A percentile compares a stretch with the other conserved stretches of the same genome.
These are phyloP conservation scores for Cryptosporidium sp. DNA, from an alignment of 169 alveolate species.

Conservation along the genomic window DNA sequence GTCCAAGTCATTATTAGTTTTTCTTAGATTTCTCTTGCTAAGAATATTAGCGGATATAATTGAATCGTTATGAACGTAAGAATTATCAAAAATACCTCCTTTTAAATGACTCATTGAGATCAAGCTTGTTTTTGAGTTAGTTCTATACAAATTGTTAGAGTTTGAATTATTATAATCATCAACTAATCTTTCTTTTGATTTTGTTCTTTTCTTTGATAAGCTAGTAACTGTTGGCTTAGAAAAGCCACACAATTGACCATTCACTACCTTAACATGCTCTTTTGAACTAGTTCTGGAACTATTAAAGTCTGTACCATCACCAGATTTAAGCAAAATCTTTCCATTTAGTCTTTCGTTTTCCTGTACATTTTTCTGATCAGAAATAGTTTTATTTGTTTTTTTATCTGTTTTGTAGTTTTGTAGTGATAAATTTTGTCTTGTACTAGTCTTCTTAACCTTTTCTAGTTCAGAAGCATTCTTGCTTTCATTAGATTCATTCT, in stretches of 20 bases:
- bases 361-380: slow-evolving; percentile 1
- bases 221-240: not conserved
- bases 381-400: not conserved
- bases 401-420: slow-evolving; percentile 12
- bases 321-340: not conserved
- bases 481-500: not conserved
- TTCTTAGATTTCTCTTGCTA: slow-evolving; percentile 47
- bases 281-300: not conserved
- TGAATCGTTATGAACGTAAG: slow-evolving; percentile 25
- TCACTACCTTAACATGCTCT: not conserved
- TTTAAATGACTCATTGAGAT: not conserved
- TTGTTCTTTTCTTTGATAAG: slow-evolving; percentile 48
- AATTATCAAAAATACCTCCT: slow-evolving; percentile 34
- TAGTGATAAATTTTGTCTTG: slow-evolving; percentile 8
- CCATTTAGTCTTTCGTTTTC: slow-evolving; percentile 7
- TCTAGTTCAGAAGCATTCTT: not conserved
- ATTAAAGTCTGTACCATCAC: not conserved
- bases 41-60: slow-evolving; percentile 40
- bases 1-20: slow-evolving; percentile 6
- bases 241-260: not conserved
- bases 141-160: not conserved
- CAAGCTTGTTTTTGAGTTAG: slow-evolving; percentile 4
- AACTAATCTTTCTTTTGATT: slow-evolving; percentile 23
- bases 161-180: not conserved
- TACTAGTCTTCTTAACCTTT: not conserved